These are phyloP conservation scores for Pistacia vera DNA, from an alignment of 345 rosid species.

Conservation along the genomic window DNA sequence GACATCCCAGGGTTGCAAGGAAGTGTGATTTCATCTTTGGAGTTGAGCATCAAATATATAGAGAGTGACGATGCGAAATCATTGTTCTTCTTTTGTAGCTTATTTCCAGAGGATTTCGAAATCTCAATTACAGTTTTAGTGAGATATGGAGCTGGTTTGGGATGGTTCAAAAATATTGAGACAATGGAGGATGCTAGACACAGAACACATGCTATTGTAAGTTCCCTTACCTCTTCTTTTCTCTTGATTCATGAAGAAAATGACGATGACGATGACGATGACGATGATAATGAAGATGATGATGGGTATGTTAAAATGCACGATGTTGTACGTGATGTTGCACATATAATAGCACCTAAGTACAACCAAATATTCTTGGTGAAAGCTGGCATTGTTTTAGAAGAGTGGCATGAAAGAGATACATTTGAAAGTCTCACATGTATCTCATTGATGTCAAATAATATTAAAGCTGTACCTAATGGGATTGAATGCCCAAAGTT, in stretches of 20 bases:
- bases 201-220: background rate
- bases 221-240: background rate
- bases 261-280: too few species aligned
- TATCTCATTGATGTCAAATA: background rate
- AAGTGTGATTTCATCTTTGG: too few species aligned
- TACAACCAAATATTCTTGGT: background rate
- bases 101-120: background rate
- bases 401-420: background rate
- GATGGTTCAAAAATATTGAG: background rate
- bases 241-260: too few species aligned
- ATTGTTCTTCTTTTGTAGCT: background rate
- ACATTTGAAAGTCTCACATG: background rate
- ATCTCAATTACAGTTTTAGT: background rate
- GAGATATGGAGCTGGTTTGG: background rate
- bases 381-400: background rate
- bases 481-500: background rate
- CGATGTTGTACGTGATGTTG: background rate
- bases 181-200: background rate
- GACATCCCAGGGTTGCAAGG: too few species aligned
- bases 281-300: too few species aligned
- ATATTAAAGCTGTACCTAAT: background rate
- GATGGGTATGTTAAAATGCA: background rate
- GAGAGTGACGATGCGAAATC: too few species aligned
- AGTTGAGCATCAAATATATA: too few species aligned
- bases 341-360: background rate